Evolutionary conservation across 1,284 basidiomycete species (phyloP), one percentile per base, ranked within the genome.

Genomic region (Sanguinoderma infundibulare): DNA sequence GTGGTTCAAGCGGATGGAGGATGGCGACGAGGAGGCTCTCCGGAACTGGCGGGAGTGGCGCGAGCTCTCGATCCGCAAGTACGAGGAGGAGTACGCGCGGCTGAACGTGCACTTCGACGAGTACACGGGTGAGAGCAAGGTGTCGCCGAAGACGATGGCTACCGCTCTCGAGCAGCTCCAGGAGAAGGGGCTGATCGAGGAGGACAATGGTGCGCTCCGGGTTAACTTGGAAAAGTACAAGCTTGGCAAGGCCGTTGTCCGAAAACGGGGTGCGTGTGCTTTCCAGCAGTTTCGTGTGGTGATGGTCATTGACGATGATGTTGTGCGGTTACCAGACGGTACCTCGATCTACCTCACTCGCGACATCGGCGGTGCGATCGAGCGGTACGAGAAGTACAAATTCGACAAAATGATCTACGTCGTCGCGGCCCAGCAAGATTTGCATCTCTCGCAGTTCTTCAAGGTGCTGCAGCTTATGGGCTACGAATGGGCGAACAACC

Each of bases 401-500:
- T 98, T 98, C 70, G 96, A 99, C 86, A 98, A 98, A 82, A 97
- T 98, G 93, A 92, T 98, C 73, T 97, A 97, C 78, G 95, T 98
- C 72, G 88, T 98, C 50, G 89, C 95, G 0, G 87, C 91, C n/a
- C 96, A 98, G 74, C 98, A 99, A 77, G 92, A 97, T 67, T 83
- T 98, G 24, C 96, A 99, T 75, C 83, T 95, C 49, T 85, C 90
- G 5, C 97, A 98, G 73, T 92, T 98, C 78, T 96, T 98, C 89
- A 96, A 98, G 79, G 87, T 97, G 28, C 85, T 98, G 55, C 86
- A 95, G 67, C 83, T 98, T 47, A 95, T 99, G 92, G 87, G 87
- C 22, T 93, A 92, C 79, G 85, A 89, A 0, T 98, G 92, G 90
- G 96, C 96, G 2, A 83, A 88, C 68, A 79, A 79, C 51, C 83